Evolutionary conservation across 176 grass and related monocot genomes (phyloP), one percentile per base, ranked within the genome.

Genomic region (Lolium rigidum): DNA sequence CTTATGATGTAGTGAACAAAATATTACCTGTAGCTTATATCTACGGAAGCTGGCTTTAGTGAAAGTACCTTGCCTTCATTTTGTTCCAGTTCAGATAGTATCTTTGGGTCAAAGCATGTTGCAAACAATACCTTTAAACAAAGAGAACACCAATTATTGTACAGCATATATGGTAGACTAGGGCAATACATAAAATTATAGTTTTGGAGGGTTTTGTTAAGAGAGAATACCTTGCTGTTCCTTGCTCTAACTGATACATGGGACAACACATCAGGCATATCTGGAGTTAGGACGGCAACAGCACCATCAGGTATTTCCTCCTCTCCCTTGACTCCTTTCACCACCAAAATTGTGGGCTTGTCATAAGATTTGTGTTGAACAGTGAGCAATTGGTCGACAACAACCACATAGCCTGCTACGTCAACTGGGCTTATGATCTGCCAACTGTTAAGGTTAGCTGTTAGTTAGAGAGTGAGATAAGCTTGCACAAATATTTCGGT

Each of bases 181-280:
- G 60, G 41, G 55, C 18, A 22, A 75, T 39, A 80, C 66, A 66
- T 39, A 57, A 9, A 75, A 22, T 47, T 72, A 13, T 47, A 71
- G 10, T 16, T 4, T 16, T 24, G 4, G 24, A 75, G 1, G 14
- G 24, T 16, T 74, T 47, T 51, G 24, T 58, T 71, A 74, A 65
- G 68, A 81, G 76, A 79, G 79, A 64, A 38, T 17, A 77, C 95
- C 95, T 98, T 98, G 91, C 95, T 83, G 87, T 98, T 98, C 91
- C 95, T 95, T 79, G 95, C 95, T 90, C 95, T 87, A 55, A 98
- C 95, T 50, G 95, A 98, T 14, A 98, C 95, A 70, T 98, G 95
- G 58, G 95, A 98, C 16, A 98, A 78, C 74, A 98, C 95, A 89
- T 98, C 95, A 57, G 95, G 95, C 95, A 98, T 98, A 84, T 98